Conservation (phyloP, 345 rosid species). For the Dipteronia sinensis region DNA sequence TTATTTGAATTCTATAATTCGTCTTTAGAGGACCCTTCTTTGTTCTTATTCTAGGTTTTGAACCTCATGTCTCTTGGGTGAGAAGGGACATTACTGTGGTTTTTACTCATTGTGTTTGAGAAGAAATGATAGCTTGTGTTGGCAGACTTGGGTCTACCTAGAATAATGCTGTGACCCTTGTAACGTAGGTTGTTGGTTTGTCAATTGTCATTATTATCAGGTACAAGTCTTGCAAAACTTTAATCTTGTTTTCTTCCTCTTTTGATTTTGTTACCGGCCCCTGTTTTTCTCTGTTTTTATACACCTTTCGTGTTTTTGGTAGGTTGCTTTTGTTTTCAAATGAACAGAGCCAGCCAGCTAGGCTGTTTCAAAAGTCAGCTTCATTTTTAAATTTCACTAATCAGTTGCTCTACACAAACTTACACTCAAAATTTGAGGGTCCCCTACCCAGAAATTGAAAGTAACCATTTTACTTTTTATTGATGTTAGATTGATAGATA, state of each 20-base stretch:
- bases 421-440: not conserved
- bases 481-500: no score
- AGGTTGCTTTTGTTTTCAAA: not conserved
- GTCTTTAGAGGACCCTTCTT: not conserved
- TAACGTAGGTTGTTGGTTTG: not conserved
- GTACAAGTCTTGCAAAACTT: not conserved
- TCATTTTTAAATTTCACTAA: not conserved
- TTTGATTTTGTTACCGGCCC: not conserved
- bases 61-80: not conserved
- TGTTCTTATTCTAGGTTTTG: not conserved
- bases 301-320: not conserved
- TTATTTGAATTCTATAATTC: no score
- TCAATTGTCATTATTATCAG: not conserved
- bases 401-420: not conserved
- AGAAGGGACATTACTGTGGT: not conserved
- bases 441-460: not conserved
- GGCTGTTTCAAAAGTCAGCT: not conserved
- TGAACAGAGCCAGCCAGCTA: not conserved
- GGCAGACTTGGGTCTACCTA: not conserved
- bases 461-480: not conserved
- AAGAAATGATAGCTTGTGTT: constrained; percentile 1
- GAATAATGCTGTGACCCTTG: no score
- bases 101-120: not conserved
- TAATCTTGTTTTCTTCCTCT: not conserved
- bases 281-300: not conserved